A percentile compares a stretch with the other conserved stretches of the same genome.
Evolutionary conservation across 2,329 filamentous ascomycete species (phyloP).

Genomic region (Monilinia polystroma): DNA sequence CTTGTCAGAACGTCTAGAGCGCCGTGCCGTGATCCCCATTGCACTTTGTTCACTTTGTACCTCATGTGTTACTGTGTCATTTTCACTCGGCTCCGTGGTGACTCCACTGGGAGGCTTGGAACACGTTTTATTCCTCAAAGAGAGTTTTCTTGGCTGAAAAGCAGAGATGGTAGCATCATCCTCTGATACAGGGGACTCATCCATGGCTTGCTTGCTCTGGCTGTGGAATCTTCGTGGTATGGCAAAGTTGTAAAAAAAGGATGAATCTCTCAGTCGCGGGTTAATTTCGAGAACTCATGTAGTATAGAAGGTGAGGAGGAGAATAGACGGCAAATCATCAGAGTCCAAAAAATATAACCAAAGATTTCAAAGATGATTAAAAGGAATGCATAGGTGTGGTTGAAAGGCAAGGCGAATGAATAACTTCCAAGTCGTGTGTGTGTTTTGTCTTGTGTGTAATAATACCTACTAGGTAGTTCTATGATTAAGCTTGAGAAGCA

Average conservation of each 20-base stretch:
- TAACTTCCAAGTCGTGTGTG: too few species aligned
- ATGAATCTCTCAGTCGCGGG: background rate
- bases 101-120: conserved; percentile 17
- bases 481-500: too few species aligned
- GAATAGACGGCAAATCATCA: too few species aligned
- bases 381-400: background rate
- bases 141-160: conserved; percentile 14
- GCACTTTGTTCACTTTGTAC: background rate
- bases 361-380: background rate
- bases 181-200: background rate
- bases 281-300: background rate
- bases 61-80: background rate
- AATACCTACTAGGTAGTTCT: too few species aligned
- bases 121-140: conserved; percentile 12
- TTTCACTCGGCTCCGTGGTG: background rate
- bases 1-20: background rate
- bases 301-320: background rate
- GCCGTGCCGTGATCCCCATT: background rate
- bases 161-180: conserved; percentile 1
- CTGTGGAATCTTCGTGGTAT: background rate
- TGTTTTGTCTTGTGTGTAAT: too few species aligned
- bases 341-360: background rate
- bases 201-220: conserved; percentile 1
- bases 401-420: background rate
- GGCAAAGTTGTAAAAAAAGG: background rate